phyloP scores from a whole-genome alignment of 148 eudicot species.

The Fallopia convolvulus region DNA sequence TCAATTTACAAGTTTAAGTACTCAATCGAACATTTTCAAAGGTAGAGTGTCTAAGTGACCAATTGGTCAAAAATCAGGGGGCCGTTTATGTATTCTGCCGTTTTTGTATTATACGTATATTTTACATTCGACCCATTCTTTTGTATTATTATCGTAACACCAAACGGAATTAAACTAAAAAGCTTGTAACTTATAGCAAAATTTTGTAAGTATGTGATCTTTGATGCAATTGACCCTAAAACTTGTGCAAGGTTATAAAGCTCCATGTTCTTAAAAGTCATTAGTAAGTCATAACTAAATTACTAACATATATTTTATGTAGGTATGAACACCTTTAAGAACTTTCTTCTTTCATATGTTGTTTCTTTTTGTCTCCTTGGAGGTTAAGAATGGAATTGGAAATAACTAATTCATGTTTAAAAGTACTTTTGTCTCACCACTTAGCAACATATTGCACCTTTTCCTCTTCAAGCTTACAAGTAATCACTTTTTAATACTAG shows the following conservation, averaged over 20 bases:
- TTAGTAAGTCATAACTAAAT: neutral
- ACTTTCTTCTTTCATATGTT: neutral
- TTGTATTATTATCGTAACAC: too few species aligned
- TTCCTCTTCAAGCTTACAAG: neutral
- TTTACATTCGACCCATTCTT: too few species aligned
- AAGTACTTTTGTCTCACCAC: slow-evolving; percentile 10
- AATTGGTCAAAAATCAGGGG: too few species aligned
- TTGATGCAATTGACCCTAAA: neutral
- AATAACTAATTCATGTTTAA: neutral
- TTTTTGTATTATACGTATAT: too few species aligned
- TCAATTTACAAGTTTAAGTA: too few species aligned
- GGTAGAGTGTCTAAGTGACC: too few species aligned
- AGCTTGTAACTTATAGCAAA: too few species aligned
- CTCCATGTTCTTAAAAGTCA: neutral
- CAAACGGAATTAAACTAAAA: too few species aligned
- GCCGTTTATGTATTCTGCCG: too few species aligned
- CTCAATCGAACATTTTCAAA: too few species aligned
- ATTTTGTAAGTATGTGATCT: neutral
- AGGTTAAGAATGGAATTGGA: slow-evolving; percentile 20
- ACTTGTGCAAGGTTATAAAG: neutral
- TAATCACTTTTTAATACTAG: neutral
- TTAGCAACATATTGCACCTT: slow-evolving; percentile 17
- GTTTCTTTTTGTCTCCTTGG: slow-evolving; percentile 20
- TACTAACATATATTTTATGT: neutral
- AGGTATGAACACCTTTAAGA: neutral